Percentiles rank a stretch among this genome's conserved stretches.
These are phyloP conservation scores for Pleurotus sapidus DNA, from an alignment of 768 basidiomycete species.

Conservation along the genomic window DNA sequence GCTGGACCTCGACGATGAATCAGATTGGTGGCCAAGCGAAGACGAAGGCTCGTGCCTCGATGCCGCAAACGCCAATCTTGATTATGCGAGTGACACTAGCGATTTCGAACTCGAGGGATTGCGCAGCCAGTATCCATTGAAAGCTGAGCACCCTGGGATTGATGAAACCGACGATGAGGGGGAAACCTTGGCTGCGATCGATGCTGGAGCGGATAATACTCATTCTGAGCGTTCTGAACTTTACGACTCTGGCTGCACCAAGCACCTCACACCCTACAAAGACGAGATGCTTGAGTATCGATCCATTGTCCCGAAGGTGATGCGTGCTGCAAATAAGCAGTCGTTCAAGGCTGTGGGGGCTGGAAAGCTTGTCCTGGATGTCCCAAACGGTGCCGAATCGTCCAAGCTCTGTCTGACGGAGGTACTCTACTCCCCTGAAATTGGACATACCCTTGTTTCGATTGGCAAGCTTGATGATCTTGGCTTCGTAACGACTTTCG, in stretches of 20 bases:
- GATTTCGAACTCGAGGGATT: background rate
- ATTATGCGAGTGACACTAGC: background rate
- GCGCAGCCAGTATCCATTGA: background rate
- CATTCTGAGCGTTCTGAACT: background rate
- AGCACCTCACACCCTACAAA: constrained; percentile 19
- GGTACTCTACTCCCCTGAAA: constrained; percentile 22
- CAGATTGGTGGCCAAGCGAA: background rate
- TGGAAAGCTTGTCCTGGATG: constrained; percentile 27
- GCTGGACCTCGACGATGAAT: background rate
- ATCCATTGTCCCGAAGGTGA: constrained; percentile 13
- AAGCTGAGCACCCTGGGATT: background rate
- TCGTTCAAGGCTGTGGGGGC: constrained; percentile 25
- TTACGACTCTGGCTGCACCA: constrained; percentile 10
- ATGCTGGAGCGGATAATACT: background rate
- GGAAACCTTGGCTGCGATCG: background rate
- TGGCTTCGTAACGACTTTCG: constrained; percentile 25
- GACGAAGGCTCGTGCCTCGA: background rate
- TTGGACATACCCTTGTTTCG: constrained; percentile 33
- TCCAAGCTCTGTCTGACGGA: background rate
- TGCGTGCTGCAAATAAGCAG: constrained; percentile 28
- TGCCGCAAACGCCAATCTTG: no score
- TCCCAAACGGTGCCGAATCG: constrained; percentile 27
- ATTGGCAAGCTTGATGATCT: constrained; percentile 31
- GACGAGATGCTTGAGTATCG: constrained; percentile 17
- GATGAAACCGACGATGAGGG: background rate